Conservation (phyloP, 192 early-diverging fungal species). For the Spizellomyces sp. region DNA sequence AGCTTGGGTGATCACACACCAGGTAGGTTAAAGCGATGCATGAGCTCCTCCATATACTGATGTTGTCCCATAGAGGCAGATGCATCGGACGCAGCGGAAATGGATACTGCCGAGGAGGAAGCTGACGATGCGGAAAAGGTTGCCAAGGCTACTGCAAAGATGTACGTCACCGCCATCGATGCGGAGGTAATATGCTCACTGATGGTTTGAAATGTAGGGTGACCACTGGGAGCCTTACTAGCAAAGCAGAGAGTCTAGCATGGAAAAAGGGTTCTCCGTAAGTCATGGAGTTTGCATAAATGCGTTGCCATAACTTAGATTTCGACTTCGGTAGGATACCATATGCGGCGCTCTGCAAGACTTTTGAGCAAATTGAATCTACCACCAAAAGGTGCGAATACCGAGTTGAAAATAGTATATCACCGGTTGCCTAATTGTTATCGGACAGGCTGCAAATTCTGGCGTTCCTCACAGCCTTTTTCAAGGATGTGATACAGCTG, state of each 20-base stretch:
- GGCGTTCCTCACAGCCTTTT: conserved; percentile 70
- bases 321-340: conserved; percentile 44
- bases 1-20: no score
- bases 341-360: conserved; percentile 85
- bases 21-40: no score
- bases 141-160: neutral
- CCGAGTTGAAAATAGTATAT: neutral
- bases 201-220: neutral
- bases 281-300: neutral
- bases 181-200: neutral
- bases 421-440: neutral
- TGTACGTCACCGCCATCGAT: neutral
- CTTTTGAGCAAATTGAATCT: conserved; percentile 83
- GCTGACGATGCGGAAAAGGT: neutral
- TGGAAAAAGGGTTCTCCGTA: neutral
- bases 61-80: no score
- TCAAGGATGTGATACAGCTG: conserved; percentile 63
- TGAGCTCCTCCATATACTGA: no score
- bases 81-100: no score
- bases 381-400: conserved; percentile 77
- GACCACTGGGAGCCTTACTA: neutral
- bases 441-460: conserved; percentile 66
- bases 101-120: neutral
- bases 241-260: neutral
- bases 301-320: neutral